Conservation (phyloP, 2,329 filamentous ascomycete genomes). For the Trichoderma endophyticum region DNA sequence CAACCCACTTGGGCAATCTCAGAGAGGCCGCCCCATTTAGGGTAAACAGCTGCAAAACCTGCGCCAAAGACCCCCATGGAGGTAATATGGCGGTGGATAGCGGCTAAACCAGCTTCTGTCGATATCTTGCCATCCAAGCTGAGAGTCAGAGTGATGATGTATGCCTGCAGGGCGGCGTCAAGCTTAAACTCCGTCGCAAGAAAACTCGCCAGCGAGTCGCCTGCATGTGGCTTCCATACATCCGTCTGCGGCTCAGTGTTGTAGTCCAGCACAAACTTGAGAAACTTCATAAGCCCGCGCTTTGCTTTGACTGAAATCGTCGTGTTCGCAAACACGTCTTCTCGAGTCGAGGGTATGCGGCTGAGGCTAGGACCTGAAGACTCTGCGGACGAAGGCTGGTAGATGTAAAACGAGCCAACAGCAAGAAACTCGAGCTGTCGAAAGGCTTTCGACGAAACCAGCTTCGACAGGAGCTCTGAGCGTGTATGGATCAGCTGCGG, state of each 20-base stretch:
- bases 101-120: slow-evolving; percentile 63
- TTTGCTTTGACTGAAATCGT: slow-evolving; percentile 77
- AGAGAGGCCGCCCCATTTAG: slow-evolving; percentile 88
- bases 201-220: slow-evolving; percentile 55
- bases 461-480: slow-evolving; percentile 70
- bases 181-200: slow-evolving; percentile 62
- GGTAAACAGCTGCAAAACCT: slow-evolving; percentile 83
- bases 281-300: slow-evolving; percentile 85
- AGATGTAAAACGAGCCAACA: slow-evolving; percentile 89
- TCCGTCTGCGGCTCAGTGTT: slow-evolving; percentile 54
- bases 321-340: slow-evolving; percentile 83
- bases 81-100: slow-evolving; percentile 73
- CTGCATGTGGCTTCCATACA: slow-evolving; percentile 57
- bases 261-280: slow-evolving; percentile 79
- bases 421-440: slow-evolving; percentile 90
- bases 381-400: slow-evolving; percentile 40
- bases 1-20: slow-evolving; percentile 91
- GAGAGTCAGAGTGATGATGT: slow-evolving; percentile 66
- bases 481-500: slow-evolving; percentile 84
- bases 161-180: slow-evolving; percentile 63
- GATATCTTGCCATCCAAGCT: slow-evolving; percentile 63
- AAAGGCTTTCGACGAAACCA: slow-evolving; percentile 87
- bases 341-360: slow-evolving; percentile 81
- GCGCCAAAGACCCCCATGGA: slow-evolving; percentile 86
- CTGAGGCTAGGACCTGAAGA: slow-evolving; percentile 44